Conservation (phyloP, 1,139 yeast species). For the Hanseniaspora gamundiae region DNA sequence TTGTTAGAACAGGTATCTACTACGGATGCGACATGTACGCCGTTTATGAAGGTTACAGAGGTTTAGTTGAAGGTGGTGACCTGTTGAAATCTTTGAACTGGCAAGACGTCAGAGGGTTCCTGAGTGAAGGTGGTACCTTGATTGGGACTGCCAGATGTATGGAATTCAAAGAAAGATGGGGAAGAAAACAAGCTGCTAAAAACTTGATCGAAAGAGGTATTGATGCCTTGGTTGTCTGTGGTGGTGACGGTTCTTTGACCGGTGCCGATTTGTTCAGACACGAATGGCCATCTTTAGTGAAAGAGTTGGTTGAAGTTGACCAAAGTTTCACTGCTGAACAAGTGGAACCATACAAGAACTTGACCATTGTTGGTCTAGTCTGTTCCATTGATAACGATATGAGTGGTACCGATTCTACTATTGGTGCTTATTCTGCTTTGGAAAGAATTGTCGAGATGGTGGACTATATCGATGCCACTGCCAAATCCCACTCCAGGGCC, state of each 20-base stretch:
- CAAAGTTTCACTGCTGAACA: conserved; percentile 37
- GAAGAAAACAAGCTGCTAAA: conserved; percentile 54
- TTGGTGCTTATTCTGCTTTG: conserved; percentile 68
- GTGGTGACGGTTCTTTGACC: conserved; percentile 78
- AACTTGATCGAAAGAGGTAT: conserved; percentile 62
- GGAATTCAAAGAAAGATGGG: conserved; percentile 56
- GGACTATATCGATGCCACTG: conserved; percentile 76
- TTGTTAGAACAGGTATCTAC: conserved; percentile 61
- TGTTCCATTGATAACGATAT: conserved; percentile 80
- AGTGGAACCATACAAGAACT: conserved; percentile 39
- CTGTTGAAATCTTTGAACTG: conserved; percentile 55
- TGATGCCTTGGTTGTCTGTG: conserved; percentile 70
- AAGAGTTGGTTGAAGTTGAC: conserved; percentile 42
- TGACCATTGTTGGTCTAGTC: conserved; percentile 66
- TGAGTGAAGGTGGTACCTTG: conserved; percentile 67
- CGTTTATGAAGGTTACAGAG: conserved; percentile 68
- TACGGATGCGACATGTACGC: conserved; percentile 64
- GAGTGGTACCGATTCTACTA: conserved; percentile 73
- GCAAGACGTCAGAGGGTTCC: conserved; percentile 68
- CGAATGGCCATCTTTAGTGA: conserved; percentile 68
- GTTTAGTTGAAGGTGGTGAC: conserved; percentile 60
- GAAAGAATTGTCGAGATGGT: conserved; percentile 69
- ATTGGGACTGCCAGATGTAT: conserved; percentile 72
- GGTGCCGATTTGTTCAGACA: conserved; percentile 71
- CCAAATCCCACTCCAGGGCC: conserved; percentile 72